phyloP scores from a whole-genome alignment of 2,329 filamentous ascomycete species.

The Calonectria hongkongensis region DNA sequence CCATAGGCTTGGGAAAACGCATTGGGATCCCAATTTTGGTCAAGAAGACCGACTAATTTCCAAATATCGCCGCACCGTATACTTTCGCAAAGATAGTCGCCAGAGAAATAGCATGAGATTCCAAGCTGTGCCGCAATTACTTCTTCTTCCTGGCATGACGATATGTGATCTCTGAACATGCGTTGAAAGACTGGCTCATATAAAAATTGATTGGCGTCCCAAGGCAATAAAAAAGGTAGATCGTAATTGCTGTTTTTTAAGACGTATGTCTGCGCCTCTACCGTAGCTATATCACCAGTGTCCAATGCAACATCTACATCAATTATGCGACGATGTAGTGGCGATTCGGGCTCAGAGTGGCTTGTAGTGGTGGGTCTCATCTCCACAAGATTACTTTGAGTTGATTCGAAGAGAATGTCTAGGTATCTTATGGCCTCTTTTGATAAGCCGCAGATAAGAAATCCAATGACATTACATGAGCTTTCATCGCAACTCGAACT shows the following conservation, averaged over 20 bases:
- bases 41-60: neutral
- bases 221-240: neutral
- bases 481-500: neutral
- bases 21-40: neutral
- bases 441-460: neutral
- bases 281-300: neutral
- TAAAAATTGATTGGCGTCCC: neutral
- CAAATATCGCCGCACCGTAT: neutral
- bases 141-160: neutral
- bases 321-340: neutral
- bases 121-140: neutral
- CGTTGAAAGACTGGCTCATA: neutral
- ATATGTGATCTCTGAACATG: neutral
- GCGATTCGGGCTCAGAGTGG: neutral
- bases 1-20: neutral
- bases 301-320: neutral
- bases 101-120: neutral
- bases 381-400: neutral
- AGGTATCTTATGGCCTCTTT: neutral
- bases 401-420: neutral
- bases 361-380: neutral
- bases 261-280: neutral
- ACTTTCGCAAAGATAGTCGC: neutral
- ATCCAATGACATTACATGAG: neutral
- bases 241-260: neutral